Conservation (phyloP, 768 basidiomycete species). For the Paxillus rubicundulus region DNA sequence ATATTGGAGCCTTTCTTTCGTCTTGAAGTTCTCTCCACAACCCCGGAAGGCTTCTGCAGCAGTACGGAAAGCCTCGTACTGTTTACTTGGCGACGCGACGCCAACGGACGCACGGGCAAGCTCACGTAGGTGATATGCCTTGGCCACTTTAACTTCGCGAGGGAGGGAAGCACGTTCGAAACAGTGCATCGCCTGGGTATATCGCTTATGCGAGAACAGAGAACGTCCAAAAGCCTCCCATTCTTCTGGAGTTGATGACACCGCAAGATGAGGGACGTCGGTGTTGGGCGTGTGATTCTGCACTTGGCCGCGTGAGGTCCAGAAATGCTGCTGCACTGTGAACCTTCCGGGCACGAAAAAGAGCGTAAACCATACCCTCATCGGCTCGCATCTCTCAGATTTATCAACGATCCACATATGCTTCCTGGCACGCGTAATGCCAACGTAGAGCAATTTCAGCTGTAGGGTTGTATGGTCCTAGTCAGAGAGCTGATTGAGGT, state of each 20-base stretch:
- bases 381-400: slow-evolving; percentile 53
- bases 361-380: slow-evolving; percentile 43
- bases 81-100: slow-evolving; percentile 20
- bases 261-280: slow-evolving; percentile 53
- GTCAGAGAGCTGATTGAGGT: slow-evolving; percentile 1
- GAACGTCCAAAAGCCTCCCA: slow-evolving; percentile 41
- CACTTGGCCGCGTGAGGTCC: slow-evolving; percentile 46
- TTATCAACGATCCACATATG: slow-evolving; percentile 72
- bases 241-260: slow-evolving; percentile 47
- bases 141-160: slow-evolving; percentile 44
- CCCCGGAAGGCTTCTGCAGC: slow-evolving; percentile 51
- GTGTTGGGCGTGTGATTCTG: slow-evolving; percentile 47
- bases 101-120: slow-evolving; percentile 39
- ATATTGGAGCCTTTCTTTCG: slow-evolving; percentile 35
- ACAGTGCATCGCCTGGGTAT: slow-evolving; percentile 53
- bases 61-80: slow-evolving; percentile 37
- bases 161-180: slow-evolving; percentile 46
- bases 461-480: slow-evolving; percentile 16
- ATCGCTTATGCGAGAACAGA: slow-evolving; percentile 40
- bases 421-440: slow-evolving; percentile 65
- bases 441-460: slow-evolving; percentile 71
- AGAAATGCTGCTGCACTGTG: slow-evolving; percentile 42
- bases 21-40: slow-evolving; percentile 36
- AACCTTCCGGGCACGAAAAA: not conserved
- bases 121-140: slow-evolving; percentile 55